Base-by-base conservation (phyloP, 225 moss, liverwort and hornwort genomes). In the Marchantia polymorpha region DNA sequence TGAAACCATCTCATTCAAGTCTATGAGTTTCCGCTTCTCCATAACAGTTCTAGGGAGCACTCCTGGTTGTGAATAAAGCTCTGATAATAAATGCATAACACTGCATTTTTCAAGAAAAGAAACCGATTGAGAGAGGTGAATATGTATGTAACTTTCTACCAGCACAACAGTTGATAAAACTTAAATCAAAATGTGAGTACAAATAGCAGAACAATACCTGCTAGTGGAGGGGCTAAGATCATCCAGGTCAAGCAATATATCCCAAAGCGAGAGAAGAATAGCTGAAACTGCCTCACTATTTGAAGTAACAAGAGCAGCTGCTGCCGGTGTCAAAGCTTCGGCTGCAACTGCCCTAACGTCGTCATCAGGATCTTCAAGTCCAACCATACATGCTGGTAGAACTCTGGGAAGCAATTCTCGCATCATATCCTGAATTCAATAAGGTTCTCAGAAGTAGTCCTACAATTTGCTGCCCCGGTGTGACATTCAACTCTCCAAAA, bases 171-270 rank as follows among this genome's bases (percentile, higher is more conserved):
- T n/a, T 22, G 10, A 6, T 49, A n/a, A 58, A 14, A 20, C 10
- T 61, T 23, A 61, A 8, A 61, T 19, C n/a, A 61, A 59, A 61
- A 67, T 15, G 30, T 67, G 39, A 3, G 12, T 14, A 54, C 9
- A 54, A 11, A 39, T 11, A 65, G 53, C 49, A 64, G 25, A 66
- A 77, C n/a, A 48, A 23, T 50, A 95, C 95, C 95, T 95, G 90
- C 95, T 95, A 63, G 95, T 95, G 49, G 95, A 95, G 66, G 95
- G 95, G 83, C 95, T 95, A 51, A 95, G 93, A 72, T 95, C 95
- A 85, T 95, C 93, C 79, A 95, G 82, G 73, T 95, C 93, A 60
- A 95, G 87, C 59, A 95, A 84, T 74, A 95, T 95, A 69, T 95
- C 95, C 95, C 95, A 95, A 22, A 95, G 84, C 47, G 91, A 93